Evolutionary conservation across 148 eudicot genomes (phyloP), one percentile per base, ranked within the genome.

Genomic region (Camellia lanceoleosa): DNA sequence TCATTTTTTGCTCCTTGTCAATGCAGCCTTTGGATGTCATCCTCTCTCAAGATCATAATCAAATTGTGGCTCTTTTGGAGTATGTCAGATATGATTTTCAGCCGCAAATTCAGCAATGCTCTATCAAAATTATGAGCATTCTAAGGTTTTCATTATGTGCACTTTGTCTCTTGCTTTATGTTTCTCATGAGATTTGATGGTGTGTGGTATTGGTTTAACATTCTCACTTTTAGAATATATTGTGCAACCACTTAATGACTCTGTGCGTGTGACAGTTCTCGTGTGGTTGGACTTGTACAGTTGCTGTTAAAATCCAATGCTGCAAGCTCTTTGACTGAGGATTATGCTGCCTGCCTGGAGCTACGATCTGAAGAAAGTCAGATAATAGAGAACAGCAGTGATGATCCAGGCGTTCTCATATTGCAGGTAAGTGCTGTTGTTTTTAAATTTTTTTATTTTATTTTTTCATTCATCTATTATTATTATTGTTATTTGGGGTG

Each of bases 261-360:
- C 56, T 59, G 43, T 71, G 73, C 55, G 8, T 69, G 83, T 75
- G 73, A 84, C 88, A 96, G 99, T 80, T 89, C 93, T 87, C 92
- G 99, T 42, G 88, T 93, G 91, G 94, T 87, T 82, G 99, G 95
- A 83, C 95, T 93, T 67, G 91, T 92, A 70, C 95, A 84, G 78
- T 86, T 96, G 87, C 89, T 96, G 71, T 69, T 94, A 65, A 92
- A 96, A 86, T 87, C 89, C 51, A 89, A 85, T 87, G 88, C 95
- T 80, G 97, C 97, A 18, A 88, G 81, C 77, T 84, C 89, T 65
- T 87, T 96, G 92, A 87, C 91, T 74, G 98, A 94, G 89, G 99
- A 96, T 84, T 96, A 96, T 82, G 99, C 99, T 82, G 90, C 98
- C 63, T 96, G 99, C 80, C 85, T 96, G 65, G 99, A 96, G 91